Evolutionary conservation across 441 rosid species (phyloP).

Genomic region (Cnidoscolus chayamansa): DNA sequence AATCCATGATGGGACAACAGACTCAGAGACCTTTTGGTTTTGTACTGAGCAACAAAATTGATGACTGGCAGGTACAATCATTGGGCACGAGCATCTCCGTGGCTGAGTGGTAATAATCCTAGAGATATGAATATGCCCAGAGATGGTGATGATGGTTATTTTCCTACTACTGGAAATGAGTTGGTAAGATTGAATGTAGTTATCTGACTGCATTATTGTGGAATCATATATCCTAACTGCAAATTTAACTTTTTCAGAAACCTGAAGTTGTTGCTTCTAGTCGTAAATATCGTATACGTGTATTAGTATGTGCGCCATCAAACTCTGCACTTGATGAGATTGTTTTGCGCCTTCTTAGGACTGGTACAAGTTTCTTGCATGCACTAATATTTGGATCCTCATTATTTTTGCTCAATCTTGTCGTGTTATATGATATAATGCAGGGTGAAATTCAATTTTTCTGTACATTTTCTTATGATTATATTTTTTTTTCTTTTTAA

Average conservation of each 20-base stretch:
- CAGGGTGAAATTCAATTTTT: background rate
- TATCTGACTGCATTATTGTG: constrained; percentile 3
- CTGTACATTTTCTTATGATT: constrained; percentile 2
- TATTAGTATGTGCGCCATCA: constrained; percentile 95
- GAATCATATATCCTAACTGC: constrained; percentile 12
- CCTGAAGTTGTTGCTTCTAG: constrained; percentile 76
- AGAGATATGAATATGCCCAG: constrained; percentile 78
- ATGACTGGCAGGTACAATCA: constrained; percentile 52
- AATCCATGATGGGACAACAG: background rate
- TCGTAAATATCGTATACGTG: constrained; percentile 68
- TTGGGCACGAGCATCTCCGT: constrained; percentile 85
- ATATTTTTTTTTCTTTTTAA: background rate
- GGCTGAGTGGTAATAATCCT: constrained; percentile 71
- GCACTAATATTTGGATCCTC: constrained; percentile 3
- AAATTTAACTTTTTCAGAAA: constrained; percentile 48
- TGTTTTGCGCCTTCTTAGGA: constrained; percentile 69
- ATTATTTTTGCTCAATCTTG: constrained; percentile 17
- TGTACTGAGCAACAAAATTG: constrained; percentile 18
- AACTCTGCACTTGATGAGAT: constrained; percentile 99
- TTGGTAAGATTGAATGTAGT: constrained; percentile 52
- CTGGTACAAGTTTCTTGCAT: constrained; percentile 47
- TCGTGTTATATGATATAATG: background rate
- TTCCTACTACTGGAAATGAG: constrained; percentile 84
- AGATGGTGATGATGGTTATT: constrained; percentile 87
- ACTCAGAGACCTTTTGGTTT: constrained; percentile 9